phyloP scores from a whole-genome alignment of 2,329 filamentous ascomycete genomes.

The Talaromyces atroroseus region DNA sequence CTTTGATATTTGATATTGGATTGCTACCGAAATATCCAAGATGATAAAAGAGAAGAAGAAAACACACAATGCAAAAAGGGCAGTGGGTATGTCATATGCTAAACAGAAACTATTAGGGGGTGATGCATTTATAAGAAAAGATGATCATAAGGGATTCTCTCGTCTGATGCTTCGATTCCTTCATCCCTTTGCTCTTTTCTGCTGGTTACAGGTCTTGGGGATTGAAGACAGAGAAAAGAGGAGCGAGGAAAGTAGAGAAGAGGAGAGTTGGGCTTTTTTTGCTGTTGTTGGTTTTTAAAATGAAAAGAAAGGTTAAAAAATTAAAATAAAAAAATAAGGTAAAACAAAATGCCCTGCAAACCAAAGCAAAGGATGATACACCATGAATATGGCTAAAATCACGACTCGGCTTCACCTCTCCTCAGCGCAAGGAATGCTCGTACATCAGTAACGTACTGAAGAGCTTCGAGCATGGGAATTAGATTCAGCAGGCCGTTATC shows the following conservation, averaged over 20 bases:
- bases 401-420: constrained; percentile 62
- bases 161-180: no score
- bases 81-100: background rate
- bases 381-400: background rate
- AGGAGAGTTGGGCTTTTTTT: background rate
- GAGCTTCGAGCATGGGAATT: constrained; percentile 82
- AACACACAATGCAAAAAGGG: background rate
- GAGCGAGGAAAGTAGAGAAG: background rate
- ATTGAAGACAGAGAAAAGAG: background rate
- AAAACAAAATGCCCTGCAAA: background rate
- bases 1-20: background rate
- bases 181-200: background rate
- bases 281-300: background rate
- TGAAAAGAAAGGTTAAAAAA: background rate
- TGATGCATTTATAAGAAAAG: background rate
- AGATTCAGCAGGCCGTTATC: constrained; percentile 93
- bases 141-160: background rate
- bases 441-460: constrained; percentile 96
- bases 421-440: constrained; percentile 81
- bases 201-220: background rate
- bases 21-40: background rate
- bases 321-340: background rate
- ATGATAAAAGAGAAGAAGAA: background rate
- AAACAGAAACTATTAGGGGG: background rate
- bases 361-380: background rate